A percentile compares a stretch with the other conserved stretches of the same genome.
Evolutionary conservation across 306 rosid genomes (phyloP).

Genomic region (Hylodesmum podocarpum): DNA sequence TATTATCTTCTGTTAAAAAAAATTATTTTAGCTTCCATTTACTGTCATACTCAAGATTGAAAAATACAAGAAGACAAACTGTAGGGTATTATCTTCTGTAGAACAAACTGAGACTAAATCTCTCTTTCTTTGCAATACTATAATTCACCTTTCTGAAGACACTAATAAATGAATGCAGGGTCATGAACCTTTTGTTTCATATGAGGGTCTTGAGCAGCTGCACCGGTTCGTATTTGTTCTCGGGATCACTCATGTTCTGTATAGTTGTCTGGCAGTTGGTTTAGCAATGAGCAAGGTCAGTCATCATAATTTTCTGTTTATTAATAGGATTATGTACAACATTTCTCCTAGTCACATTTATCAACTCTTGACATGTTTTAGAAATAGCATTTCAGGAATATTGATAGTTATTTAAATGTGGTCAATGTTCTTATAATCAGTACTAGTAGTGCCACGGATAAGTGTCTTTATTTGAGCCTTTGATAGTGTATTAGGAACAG

Average conservation of each 20-base stretch:
- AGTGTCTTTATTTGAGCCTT: not conserved
- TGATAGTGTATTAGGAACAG: not conserved
- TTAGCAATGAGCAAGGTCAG: conserved; percentile 92
- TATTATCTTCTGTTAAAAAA: not conserved
- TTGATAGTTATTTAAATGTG: conserved; percentile 6
- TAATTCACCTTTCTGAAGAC: not conserved
- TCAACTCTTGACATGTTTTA: not conserved
- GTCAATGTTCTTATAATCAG: not conserved
- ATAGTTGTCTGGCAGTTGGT: conserved; percentile 91
- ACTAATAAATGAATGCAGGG: conserved; percentile 57
- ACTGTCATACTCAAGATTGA: not conserved
- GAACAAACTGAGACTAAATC: conserved; percentile 8
- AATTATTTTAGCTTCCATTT: not conserved
- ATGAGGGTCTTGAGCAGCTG: conserved; percentile 93
- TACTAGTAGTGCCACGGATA: not conserved
- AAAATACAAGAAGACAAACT: not conserved
- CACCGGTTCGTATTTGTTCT: conserved; percentile 94
- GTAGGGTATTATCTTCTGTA: not conserved
- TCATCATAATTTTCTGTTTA: conserved; percentile 2
- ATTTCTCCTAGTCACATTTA: conserved; percentile 3
- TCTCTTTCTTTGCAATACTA: not conserved
- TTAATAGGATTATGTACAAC: not conserved
- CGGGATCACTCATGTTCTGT: conserved; percentile 90
- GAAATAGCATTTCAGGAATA: not conserved
- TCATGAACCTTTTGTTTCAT: conserved; percentile 94